A percentile compares a stretch with the other conserved stretches of the same genome.
Conservation (phyloP, 495 filamentous ascomycete species). For the Glutinoglossum americanum region DNA sequence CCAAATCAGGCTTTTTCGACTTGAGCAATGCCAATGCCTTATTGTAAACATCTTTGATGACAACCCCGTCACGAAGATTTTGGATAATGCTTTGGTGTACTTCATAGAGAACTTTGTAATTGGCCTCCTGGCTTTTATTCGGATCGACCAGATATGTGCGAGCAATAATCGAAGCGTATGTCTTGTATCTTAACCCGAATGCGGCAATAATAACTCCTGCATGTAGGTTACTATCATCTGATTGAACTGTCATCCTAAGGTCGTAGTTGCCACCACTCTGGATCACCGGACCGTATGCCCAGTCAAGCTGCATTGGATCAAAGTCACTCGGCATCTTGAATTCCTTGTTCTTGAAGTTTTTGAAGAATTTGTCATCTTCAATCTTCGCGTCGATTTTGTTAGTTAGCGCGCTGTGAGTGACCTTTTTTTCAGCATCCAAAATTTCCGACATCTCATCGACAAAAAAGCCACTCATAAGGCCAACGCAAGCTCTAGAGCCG, state of each 20-base stretch:
- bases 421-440: conserved; percentile 87
- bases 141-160: conserved; percentile 93
- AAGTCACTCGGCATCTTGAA: conserved; percentile 69
- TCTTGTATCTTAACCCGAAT: conserved; percentile 83
- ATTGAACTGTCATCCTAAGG: conserved; percentile 48
- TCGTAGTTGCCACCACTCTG: conserved; percentile 95
- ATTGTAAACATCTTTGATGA: conserved; percentile 74
- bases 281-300: conserved; percentile 74
- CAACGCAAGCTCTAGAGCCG: conserved; percentile 78
- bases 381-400: conserved; percentile 76
- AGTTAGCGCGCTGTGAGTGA: conserved; percentile 66
- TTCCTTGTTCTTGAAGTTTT: conserved; percentile 76
- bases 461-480: conserved; percentile 81
- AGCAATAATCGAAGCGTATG: conserved; percentile 74
- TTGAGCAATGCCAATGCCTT: conserved; percentile 63
- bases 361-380: conserved; percentile 83
- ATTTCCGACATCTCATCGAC: conserved; percentile 93
- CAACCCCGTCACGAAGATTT: conserved; percentile 69
- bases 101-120: conserved; percentile 77
- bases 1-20: conserved; percentile 79
- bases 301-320: conserved; percentile 80
- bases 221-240: conserved; percentile 71
- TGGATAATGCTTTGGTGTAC: conserved; percentile 76
- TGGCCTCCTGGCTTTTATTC: conserved; percentile 79
- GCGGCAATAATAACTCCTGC: conserved; percentile 79